Evolutionary conservation across 1,284 basidiomycete genomes (phyloP).

Genomic region (Vanrija sp.): DNA sequence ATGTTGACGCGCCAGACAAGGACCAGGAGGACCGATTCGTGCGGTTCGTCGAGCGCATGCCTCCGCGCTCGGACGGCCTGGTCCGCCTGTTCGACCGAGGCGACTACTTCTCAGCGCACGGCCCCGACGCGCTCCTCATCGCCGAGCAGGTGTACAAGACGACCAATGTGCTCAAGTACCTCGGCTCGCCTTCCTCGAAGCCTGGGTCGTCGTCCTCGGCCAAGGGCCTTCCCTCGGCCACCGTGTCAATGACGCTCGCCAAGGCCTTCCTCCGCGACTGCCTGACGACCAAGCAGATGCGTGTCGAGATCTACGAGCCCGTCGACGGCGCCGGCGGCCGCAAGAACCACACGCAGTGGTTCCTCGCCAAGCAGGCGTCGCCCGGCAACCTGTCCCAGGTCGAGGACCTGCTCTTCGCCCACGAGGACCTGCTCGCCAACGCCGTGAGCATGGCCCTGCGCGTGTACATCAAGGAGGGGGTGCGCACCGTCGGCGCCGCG

Average conservation of each 20-base stretch:
- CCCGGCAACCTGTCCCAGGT: conserved; percentile 92
- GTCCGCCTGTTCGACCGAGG: conserved; percentile 77
- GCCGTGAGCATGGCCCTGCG: conserved; percentile 91
- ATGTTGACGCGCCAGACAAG: conserved; percentile 48
- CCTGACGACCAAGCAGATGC: conserved; percentile 81
- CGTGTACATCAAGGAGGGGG: conserved; percentile 59
- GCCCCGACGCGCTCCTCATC: conserved; percentile 80
- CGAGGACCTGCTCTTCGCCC: conserved; percentile 86
- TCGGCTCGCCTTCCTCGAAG: conserved; percentile 48
- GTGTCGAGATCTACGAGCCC: conserved; percentile 86
- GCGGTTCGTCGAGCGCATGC: conserved; percentile 65
- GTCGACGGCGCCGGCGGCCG: conserved; percentile 58
- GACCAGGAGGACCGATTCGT: conserved; percentile 70
- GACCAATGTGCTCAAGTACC: conserved; percentile 76
- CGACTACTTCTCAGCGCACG: conserved; percentile 85
- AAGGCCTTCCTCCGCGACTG: conserved; percentile 85
- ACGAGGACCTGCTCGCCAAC: conserved; percentile 74
- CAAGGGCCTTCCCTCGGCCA: conserved; percentile 67
- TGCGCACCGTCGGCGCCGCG: conserved; percentile 54
- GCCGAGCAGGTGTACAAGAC: conserved; percentile 77
- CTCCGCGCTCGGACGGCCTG: conserved; percentile 54
- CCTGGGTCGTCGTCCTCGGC: conserved; percentile 26
- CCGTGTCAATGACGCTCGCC: conserved; percentile 73
- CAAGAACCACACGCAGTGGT: conserved; percentile 64
- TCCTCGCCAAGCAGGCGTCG: conserved; percentile 71